Evolutionary conservation across 139 green algal genomes (phyloP), one percentile per base, ranked within the genome.

Genomic region (Ettlia oleoabundans): DNA sequence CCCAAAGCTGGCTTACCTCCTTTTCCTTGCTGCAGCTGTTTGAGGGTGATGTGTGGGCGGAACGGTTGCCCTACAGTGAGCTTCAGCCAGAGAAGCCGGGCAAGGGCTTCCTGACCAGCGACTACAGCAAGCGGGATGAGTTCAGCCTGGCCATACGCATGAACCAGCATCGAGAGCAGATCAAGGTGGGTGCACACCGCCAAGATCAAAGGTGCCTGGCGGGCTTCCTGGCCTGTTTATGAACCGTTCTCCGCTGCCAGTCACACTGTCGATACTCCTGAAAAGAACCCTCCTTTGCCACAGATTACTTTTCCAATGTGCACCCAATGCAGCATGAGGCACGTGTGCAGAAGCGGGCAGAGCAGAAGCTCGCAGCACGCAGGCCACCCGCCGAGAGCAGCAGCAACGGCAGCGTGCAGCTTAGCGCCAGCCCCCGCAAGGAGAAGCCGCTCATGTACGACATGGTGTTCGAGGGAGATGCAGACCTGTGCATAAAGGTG

Each of bases 111-210:
- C 65, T 88, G 24, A 96, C 93, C 7, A 88, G 80, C 24, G 94
- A 97, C 84, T 97, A 93, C 84, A 89, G 72, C 78, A 94, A 93
- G 64, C 85, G 93, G 13, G 93, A 97, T 78, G 94, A 98, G 86
- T 98, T 96, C 84, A 91, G 87, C 43, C 92, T 93, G 64, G 92
- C 88, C 38, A 91, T 93, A 37, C 86, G 94, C 15, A 95, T 91
- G 22, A 84, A 93, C 85, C 94, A 98, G 82, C 96, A 93, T 82
- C 82, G 94, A 0, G 90, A 96, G 80, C 92, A 94, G 81, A 91
- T 98, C 5, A 86, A 88, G 85, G 88, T 90, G n/a, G n/a, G 66
- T 3, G 71, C 69, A 4, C 24, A 41, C 2, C 10, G 28, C n/a
- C 4, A 53, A 19, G 37, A 33, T n/a, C n/a, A n/a, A n/a, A n/a